Base-by-base conservation (phyloP, 306 rosid species). In the Fragaria nilgerrensis region DNA sequence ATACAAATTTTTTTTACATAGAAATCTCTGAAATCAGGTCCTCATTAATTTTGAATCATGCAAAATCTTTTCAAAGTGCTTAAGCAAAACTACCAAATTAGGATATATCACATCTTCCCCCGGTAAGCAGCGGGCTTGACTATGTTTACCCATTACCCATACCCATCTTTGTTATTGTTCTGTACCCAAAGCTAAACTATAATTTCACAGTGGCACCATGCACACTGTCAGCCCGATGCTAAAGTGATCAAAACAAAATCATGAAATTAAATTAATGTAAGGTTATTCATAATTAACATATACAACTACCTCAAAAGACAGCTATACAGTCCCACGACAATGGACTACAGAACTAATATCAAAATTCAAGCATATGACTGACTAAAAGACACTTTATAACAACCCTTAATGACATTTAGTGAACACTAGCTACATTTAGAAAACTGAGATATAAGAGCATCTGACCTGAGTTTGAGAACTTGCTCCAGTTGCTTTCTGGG, bases 391-490 rank as follows among this genome's bases (percentile, higher is more conserved):
- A 39, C 36, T 29, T 11, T 22, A 39, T 61, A 48, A 65, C 56
- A 47, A 50, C 47, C 74, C 39, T 50, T 37, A n/a, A 15, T 37
- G 39, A 39, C 20, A 27, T 17, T 29, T 66, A 20, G 50, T 13
- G 27, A 9, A 45, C 48, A 53, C 13, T 29, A 56, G 72, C 23
- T 22, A 39, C 25, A 13, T 55, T 53, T 43, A 43, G 45, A 43
- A 43, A 43, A 43, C 12, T 63, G 20, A 13, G 43, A 67, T 13
- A 34, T 20, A 50, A 45, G 65, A 15, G 39, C 13, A 0, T 59
- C 73, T 49, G 77, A 92, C 99, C 97, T 85, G 90, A 44, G 85
- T 82, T 72, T 91, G 85, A 81, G 92, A 86, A 72, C 80, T 82
- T 63, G 86, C 81, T 81, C 80, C 92, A 71, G 84, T 88, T 78